A percentile compares a stretch with the other conserved stretches of the same genome.
phyloP scores from a whole-genome alignment of 1,139 yeast genomes.

The Scheffersomyces cryptocercus region DNA sequence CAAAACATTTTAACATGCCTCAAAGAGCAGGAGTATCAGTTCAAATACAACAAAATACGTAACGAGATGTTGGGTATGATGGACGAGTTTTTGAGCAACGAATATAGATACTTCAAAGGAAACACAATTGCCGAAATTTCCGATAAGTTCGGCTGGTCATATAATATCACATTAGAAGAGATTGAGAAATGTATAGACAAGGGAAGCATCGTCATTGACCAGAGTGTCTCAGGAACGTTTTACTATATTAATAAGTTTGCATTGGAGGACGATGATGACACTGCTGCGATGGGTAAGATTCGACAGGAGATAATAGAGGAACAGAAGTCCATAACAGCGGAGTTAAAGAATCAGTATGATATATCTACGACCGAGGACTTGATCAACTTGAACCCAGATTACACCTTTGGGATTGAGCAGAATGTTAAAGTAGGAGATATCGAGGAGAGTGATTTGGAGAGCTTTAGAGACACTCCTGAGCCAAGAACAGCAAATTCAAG shows the following conservation, averaged over 20 bases:
- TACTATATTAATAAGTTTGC: constrained; percentile 37
- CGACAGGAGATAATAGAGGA: constrained; percentile 19
- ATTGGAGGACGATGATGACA: constrained; percentile 6
- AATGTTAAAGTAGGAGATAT: no score
- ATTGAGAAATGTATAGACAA: constrained; percentile 57
- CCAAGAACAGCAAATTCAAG: no score
- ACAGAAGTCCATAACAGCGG: constrained; percentile 18
- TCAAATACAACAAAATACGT: constrained; percentile 25
- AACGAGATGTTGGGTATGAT: constrained; percentile 19
- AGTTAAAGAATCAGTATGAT: constrained; percentile 15
- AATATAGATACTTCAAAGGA: constrained; percentile 31
- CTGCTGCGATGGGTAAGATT: constrained; percentile 14
- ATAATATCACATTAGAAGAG: constrained; percentile 69
- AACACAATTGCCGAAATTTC: constrained; percentile 40
- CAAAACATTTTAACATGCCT: constrained; percentile 27
- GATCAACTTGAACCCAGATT: constrained; percentile 20
- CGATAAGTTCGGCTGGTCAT: constrained; percentile 57
- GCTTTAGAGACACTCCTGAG: no score
- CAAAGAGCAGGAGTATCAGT: constrained; percentile 24
- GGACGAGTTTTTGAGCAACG: constrained; percentile 26
- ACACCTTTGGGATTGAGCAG: constrained; percentile 13
- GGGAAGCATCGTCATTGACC: constrained; percentile 67
- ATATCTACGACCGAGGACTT: constrained; percentile 15
- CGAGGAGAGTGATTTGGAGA: no score
- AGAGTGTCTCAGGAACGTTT: constrained; percentile 59